These are phyloP conservation scores for Solanum megistacrolobum DNA, from an alignment of 257 asterid genomes.

Conservation along the genomic window DNA sequence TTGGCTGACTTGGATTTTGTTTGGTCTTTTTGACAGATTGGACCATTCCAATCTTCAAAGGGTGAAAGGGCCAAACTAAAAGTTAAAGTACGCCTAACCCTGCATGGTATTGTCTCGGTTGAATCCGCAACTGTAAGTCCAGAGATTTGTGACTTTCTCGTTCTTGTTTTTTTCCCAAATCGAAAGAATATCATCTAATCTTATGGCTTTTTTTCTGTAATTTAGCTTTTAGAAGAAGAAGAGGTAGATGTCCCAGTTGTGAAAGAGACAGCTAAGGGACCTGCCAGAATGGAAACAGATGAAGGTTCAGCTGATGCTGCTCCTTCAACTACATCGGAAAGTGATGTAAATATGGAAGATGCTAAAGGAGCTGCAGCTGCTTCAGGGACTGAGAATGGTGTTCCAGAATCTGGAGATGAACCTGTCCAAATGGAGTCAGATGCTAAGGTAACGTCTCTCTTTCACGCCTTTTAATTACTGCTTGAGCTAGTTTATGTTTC, in stretches of 20 bases:
- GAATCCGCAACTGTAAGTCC: slow-evolving; percentile 74
- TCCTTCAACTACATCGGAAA: slow-evolving; percentile 28
- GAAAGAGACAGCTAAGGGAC: slow-evolving; percentile 46
- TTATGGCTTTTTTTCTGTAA: not conserved
- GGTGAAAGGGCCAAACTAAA: slow-evolving; percentile 66
- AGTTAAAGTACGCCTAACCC: slow-evolving; percentile 71
- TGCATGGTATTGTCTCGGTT: slow-evolving; percentile 76
- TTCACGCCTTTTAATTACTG: not conserved
- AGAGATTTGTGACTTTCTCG: not conserved
- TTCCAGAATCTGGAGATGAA: slow-evolving; percentile 51
- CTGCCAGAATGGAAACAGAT: slow-evolving; percentile 72
- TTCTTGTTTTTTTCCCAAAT: not conserved
- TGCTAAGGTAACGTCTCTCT: slow-evolving; percentile 42
- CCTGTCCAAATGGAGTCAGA: slow-evolving; percentile 76
- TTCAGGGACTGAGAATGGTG: slow-evolving; percentile 61
- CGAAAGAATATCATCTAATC: not conserved
- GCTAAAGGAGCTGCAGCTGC: slow-evolving; percentile 34
- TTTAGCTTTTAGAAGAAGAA: slow-evolving; percentile 88
- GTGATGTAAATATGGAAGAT: slow-evolving; percentile 65
- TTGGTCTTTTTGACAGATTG: slow-evolving; percentile 36
- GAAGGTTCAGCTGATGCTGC: slow-evolving; percentile 17
- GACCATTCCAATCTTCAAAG: slow-evolving; percentile 61
- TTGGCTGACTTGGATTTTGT: not conserved
- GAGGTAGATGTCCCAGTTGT: slow-evolving; percentile 60
- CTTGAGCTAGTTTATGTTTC: not conserved